Base-by-base conservation (phyloP, 2,329 filamentous ascomycete species). In the Penicillium janthinellum region DNA sequence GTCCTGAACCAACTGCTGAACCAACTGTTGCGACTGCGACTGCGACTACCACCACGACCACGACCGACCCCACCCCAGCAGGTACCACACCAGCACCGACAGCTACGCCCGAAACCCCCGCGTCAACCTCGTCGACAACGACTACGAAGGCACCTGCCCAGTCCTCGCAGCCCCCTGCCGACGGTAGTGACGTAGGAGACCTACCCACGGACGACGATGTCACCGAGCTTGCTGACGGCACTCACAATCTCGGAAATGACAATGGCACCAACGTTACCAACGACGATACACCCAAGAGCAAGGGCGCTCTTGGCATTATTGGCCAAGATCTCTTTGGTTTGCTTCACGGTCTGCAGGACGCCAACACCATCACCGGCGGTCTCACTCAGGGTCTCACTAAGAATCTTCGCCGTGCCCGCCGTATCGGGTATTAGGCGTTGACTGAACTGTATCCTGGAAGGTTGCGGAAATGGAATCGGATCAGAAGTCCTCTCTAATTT, bases 261-360 rank as follows among this genome's bases (percentile, higher is more conserved):
- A 34, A 17, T 31, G 35, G n/a, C 5, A 47, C 25, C 15, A 41
- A 45, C n/a, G 15, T 5, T 4, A 34, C 14, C 39, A 45, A 49
- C 7, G 44, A 38, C 17, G 34, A 51, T 25, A 45, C 48, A 4
- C 20, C 49, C 6, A 50, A 57, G 44, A 48, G 25, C 14, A 39
- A 45, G 37, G 38, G 20, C 8, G 11, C 54, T 20, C 34, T 60
- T 31, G 17, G 28, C n/a, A 34, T 64, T 11, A 42, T 65, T 11
- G 48, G 52, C 44, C 48, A 56, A 8, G 56, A 65, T 28, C 61
- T 65, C 25, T 60, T 65, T 14, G 56, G 57, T 49, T 58, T 65
- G 17, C 51, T 65, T 15, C n/a, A 54, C 6, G 63, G 63, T 34
- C 47, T 65, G 22, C 31, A 48, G n/a, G 17, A 64, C 7, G 63